Base-by-base conservation (phyloP, 2,329 filamentous ascomycete species). In the Alternaria conjuncta region DNA sequence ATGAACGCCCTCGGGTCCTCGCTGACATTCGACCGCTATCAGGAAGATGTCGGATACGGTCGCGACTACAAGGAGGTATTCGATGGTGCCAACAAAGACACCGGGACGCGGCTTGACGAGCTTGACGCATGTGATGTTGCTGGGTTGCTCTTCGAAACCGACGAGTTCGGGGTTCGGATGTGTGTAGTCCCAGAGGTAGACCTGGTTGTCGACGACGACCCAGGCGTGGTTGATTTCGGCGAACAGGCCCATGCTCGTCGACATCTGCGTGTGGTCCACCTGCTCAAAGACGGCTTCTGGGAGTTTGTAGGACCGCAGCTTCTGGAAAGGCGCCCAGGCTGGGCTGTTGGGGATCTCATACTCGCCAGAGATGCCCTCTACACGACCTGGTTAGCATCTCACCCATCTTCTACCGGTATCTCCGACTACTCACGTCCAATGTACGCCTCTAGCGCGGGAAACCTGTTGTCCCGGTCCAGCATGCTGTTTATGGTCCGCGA, bases 111-210 rank as follows among this genome's bases (percentile, higher is more conserved):
- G 96, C 55, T 90, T 88, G 12, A 96, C 91, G 50, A 99, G 87
- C 71, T 93, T 94, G 46, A 99, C 92, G n/a, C 92, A 89, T 45
- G 93, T 94, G 73, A 99, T 98, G 69, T 89, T 93, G 78, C 96
- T 90, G 7, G 89, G 86, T 79, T 95, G 92, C 71, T 97, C 94
- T 78, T 98, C 95, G 75, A 92, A 97, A 18, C 95, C 95, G 69
- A 97, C 91, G 45, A 97, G 85, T 77, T 97, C 92, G 6, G 95
- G 93, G 71, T 95, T 93, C n/a, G 92, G 89, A 77, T 93, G 88
- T 7, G 94, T 97, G 79, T 97, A 99, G 81, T 99, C 95, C 96
- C 96, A 99, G 15, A 99, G 86, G 78, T 97, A 99, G 47, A 99
- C 85, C 66, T 93, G 92, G 82, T 97, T 97, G 82, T 99, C 96